Conservation (phyloP, 2,329 filamentous ascomycete species). For the Graphilbum sp. region DNA sequence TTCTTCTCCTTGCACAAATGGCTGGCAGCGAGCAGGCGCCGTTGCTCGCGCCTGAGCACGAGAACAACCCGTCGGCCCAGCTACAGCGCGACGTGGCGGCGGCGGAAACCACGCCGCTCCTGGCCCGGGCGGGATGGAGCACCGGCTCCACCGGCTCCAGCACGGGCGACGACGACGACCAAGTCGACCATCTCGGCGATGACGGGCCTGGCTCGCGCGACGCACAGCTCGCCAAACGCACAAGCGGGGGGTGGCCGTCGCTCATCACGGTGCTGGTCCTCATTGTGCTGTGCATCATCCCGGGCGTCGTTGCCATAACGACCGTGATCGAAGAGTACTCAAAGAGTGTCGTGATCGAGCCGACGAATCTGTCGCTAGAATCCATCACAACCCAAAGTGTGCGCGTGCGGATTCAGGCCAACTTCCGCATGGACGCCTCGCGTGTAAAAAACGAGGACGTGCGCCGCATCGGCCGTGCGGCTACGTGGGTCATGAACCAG, state of each 20-base stretch:
- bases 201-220: neutral
- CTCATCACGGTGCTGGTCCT: slow-evolving; percentile 55
- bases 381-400: slow-evolving; percentile 69
- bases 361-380: slow-evolving; percentile 70
- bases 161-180: slow-evolving; percentile 8
- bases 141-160: too few species aligned
- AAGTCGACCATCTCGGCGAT: too few species aligned
- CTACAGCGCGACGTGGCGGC: slow-evolving; percentile 5
- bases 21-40: slow-evolving; percentile 24
- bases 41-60: slow-evolving; percentile 18
- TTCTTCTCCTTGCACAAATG: too few species aligned
- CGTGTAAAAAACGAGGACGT: slow-evolving; percentile 56
- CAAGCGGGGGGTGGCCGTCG: slow-evolving; percentile 49
- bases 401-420: slow-evolving; percentile 62
- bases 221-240: neutral
- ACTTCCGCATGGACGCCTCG: slow-evolving; percentile 64
- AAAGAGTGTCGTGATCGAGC: slow-evolving; percentile 66
- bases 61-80: neutral
- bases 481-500: slow-evolving; percentile 64
- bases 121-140: slow-evolving; percentile 15
- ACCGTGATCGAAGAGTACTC: slow-evolving; percentile 73
- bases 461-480: slow-evolving; percentile 57
- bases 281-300: slow-evolving; percentile 50
- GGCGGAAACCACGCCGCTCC: slow-evolving; percentile 35
- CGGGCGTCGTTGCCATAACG: slow-evolving; percentile 67